phyloP scores from a whole-genome alignment of 2,329 filamentous ascomycete species.

The Beauveria pseudobassiana region DNA sequence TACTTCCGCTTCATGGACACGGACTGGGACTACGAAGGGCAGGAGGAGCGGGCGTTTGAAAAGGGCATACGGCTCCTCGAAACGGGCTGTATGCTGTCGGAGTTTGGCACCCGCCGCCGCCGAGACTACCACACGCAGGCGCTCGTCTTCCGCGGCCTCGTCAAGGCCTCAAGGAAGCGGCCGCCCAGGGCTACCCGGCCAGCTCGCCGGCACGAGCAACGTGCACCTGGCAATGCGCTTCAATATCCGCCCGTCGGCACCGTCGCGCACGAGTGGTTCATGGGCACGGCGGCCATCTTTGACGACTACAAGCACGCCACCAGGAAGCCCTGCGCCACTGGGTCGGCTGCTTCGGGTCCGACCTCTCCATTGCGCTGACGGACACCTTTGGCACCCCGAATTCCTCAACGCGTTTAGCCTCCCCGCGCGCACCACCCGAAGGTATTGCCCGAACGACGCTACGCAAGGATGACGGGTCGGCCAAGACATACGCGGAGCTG shows the following conservation, averaged over 20 bases:
- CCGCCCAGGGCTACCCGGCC: conserved; percentile 56
- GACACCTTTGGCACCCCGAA: conserved; percentile 90
- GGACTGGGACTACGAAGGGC: conserved; percentile 83
- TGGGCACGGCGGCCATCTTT: conserved; percentile 90
- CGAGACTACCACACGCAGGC: conserved; percentile 94
- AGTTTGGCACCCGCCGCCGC: conserved; percentile 84
- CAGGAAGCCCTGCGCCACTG: conserved; percentile 76
- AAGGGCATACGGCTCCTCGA: conserved; percentile 76
- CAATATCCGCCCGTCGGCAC: conserved; percentile 79
- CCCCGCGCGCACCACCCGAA: conserved; percentile 40
- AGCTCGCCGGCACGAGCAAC: conserved; percentile 85
- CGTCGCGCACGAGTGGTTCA: conserved; percentile 96
- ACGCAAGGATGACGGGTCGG: conserved; percentile 29
- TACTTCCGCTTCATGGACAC: conserved; percentile 96
- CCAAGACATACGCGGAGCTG: conserved; percentile 67
- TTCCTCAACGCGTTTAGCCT: conserved; percentile 81
- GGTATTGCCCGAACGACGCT: conserved; percentile 38
- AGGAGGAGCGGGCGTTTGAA: conserved; percentile 74
- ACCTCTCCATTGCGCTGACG: conserved; percentile 82
- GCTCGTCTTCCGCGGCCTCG: conserved; percentile 80
- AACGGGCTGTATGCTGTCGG: conserved; percentile 80
- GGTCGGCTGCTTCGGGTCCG: conserved; percentile 81
- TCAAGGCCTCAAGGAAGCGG: conserved; percentile 65
- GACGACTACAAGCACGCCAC: conserved; percentile 80
- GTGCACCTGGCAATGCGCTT: conserved; percentile 96